A percentile compares a stretch with the other conserved stretches of the same genome.
These are phyloP conservation scores for Castanospermum australe DNA, from an alignment of 306 rosid species.

Conservation along the genomic window DNA sequence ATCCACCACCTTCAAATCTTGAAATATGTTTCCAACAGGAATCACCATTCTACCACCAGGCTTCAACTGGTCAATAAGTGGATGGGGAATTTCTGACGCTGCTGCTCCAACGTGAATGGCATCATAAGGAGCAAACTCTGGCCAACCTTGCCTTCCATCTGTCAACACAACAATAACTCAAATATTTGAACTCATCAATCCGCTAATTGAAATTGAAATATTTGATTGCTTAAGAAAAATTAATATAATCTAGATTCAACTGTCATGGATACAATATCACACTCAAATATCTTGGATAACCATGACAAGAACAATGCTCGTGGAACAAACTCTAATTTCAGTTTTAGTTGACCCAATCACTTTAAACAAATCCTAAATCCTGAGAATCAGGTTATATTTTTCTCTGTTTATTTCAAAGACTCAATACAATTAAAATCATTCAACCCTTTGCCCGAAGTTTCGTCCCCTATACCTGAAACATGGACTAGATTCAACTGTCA, in stretches of 20 bases:
- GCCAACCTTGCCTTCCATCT: slow-evolving; percentile 97
- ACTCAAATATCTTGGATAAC: background rate
- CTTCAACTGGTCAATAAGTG: slow-evolving; percentile 86
- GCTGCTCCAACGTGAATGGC: slow-evolving; percentile 99
- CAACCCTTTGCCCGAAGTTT: background rate
- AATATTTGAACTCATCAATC: background rate
- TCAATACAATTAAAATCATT: background rate
- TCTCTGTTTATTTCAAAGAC: background rate
- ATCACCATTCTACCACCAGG: slow-evolving; percentile 99
- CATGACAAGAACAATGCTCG: background rate
- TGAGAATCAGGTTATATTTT: slow-evolving; percentile 1
- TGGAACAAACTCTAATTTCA: slow-evolving; percentile 8
- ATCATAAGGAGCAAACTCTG: slow-evolving; percentile 80
- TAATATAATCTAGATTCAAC: background rate
- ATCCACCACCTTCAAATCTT: slow-evolving; percentile 86
- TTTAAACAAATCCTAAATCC: background rate
- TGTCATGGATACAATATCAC: background rate
- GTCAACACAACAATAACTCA: slow-evolving; percentile 24
- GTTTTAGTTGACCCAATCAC: background rate
- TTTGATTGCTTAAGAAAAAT: background rate
- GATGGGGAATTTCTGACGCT: slow-evolving; percentile 77
- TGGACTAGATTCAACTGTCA: slow-evolving; percentile 11
- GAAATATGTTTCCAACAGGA: slow-evolving; percentile 89
- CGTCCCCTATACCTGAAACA: slow-evolving; percentile 2
- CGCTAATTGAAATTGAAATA: background rate